Base-by-base conservation (phyloP, 2,329 filamentous ascomycete species). In the Orbilia brochopaga region DNA sequence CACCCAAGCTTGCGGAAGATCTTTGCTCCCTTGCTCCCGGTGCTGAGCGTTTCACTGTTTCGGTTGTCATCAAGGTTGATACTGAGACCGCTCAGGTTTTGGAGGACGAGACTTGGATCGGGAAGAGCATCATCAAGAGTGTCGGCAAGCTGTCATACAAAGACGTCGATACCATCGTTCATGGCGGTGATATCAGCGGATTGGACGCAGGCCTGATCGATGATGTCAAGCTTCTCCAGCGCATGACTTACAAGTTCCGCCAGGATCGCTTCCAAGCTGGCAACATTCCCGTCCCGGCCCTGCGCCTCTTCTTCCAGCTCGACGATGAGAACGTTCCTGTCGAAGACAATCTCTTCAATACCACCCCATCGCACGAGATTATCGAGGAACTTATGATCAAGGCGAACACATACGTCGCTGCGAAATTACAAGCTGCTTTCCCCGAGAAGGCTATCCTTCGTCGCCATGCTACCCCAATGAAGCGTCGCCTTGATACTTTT, bases 261-360 rank as follows among this genome's bases (percentile, higher is more conserved):
- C 91, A 97, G 81, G 84, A 87, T 55, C 90, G 94, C 69, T 89
- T 97, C 69, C 90, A 90, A 64, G 88, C 92, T 58, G 89, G 90
- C 37, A 87, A 87, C 48, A 87, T 90, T 74, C 87, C 90, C 11
- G 90, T 96, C 76, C 90, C 92, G 35, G 88, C 93, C 44, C 86
- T 99, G 58, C 90, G 94, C 65, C 85, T 99, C 52, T 83, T 97
- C 73, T 92, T 96, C 80, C 92, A 96, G 81, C 85, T 97, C 44
- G 94, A 99, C 76, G 94, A 99, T 76, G 94, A 99, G 83, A 97
- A 97, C 79, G 91, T 97, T 59, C 94, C 93, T 1, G 92, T 97
- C 44, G 92, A 96, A 81, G 87, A 91, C 79, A 99, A 97, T 81
- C 90, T 99, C 74, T 99, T 97, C 78, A 89, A 97, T 79, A 93